These are phyloP conservation scores for Dendrobium huoshanense DNA, from an alignment of 106 monocot species.

Conservation along the genomic window DNA sequence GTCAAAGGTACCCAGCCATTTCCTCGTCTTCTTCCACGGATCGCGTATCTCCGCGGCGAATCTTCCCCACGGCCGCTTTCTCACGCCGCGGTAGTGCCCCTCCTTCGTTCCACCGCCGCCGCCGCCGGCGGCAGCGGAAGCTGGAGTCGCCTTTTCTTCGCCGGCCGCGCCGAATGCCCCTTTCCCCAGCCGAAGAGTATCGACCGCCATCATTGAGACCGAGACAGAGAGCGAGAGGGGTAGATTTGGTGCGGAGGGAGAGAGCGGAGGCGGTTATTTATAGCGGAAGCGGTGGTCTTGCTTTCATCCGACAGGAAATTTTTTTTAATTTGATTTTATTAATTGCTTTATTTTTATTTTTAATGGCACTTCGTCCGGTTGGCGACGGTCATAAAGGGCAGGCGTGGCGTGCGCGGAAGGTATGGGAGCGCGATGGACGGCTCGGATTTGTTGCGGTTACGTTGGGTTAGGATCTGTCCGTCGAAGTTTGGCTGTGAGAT, in stretches of 20 bases:
- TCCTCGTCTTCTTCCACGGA: constrained; percentile 43
- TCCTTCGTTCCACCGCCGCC: constrained; percentile 16
- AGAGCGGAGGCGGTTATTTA: constrained; percentile 21
- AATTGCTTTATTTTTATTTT: neutral
- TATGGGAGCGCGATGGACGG: neutral
- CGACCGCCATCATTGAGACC: neutral
- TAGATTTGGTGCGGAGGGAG: neutral
- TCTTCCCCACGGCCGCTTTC: constrained; percentile 42
- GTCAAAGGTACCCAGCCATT: constrained; percentile 42
- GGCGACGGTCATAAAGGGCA: neutral
- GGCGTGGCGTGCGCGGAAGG: constrained; percentile 6
- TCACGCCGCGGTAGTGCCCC: constrained; percentile 36
- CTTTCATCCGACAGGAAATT: constrained; percentile 46
- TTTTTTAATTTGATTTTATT: constrained; percentile 4
- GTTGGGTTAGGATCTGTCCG: neutral
- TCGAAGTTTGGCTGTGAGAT: neutral
- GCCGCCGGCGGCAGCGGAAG: neutral
- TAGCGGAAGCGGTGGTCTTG: constrained; percentile 35
- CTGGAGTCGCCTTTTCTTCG: neutral
- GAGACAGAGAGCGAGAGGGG: constrained; percentile 1
- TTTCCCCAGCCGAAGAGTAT: constrained; percentile 3
- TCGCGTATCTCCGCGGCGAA: constrained; percentile 42
- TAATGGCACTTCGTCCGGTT: neutral
- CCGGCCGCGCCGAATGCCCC: neutral
- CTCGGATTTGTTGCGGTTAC: neutral